Evolutionary conservation across 1,139 yeast species (phyloP), one percentile per base, ranked within the genome.

Genomic region (Starmera stellimalicola): DNA sequence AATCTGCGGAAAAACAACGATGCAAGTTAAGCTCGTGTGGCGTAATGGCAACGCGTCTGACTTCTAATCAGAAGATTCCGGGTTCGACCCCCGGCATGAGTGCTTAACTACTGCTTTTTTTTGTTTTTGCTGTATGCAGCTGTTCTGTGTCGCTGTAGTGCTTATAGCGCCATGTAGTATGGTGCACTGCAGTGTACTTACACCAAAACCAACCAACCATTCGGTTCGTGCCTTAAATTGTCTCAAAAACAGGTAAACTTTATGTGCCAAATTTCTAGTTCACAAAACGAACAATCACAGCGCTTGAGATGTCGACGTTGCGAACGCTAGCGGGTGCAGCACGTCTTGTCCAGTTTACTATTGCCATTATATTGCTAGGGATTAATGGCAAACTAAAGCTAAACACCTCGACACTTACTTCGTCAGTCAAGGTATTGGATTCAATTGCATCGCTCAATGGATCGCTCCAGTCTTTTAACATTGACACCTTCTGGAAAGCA

Each of bases 1-100:
- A n/a, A n/a, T n/a, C n/a, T n/a, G n/a, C n/a, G n/a, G 12, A 22
- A 22, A n/a, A 6, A 22, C 5, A 3, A 14, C 12, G 11, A 6
- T 6, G 8, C 30, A 28, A 28, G 30, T 28, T 18, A 18, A 46
- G 72, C 72, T 68, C 65, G 71, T 65, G 70, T 67, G 67, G 72
- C 72, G 70, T 65, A 67, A 67, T 66, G 72, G 73, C 69, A 67
- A 65, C 70, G 73, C 72, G 71, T 66, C 69, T 65, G 71, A 67
- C 73, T 63, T 62, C 66, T 63, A 60, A 66, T 66, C 70, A 64
- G 70, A 65, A 65, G 71, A 65, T 64, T 66, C 69, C 62, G 71
- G 72, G 72, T 66, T 66, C 72, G 72, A 66, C 69, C 68, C 72
- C 72, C 71, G 61, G 65, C 70, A 62, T 63, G 71, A 65, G 70